Base-by-base conservation (phyloP, 2,329 filamentous ascomycete genomes). In the Niveomyces coronatus region DNA sequence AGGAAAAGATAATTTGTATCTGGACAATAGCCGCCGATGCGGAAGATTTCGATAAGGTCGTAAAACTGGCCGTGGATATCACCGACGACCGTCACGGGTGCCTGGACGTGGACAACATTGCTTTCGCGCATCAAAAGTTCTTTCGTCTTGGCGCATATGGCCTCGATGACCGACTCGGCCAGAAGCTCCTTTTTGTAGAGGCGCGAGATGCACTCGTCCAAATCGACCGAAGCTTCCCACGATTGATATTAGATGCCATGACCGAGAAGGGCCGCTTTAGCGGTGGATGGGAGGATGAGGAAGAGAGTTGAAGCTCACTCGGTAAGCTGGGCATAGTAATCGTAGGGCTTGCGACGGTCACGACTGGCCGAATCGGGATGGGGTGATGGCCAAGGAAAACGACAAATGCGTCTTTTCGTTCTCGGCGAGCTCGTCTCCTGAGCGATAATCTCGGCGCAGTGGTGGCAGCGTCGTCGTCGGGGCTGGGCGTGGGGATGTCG, bases 1-100 rank as follows among this genome's bases (percentile, higher is more conserved):
- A 98, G 96, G 70, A 96, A 96, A 49, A 96, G 81, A 65, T 96
- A 96, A 70, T 96, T 96, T 57, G 91, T 96, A 64, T 98, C 91
- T 49, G 91, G 91, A 59, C 94, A 95, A 44, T 88, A 87, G 39
- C 91, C 91, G 51, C 91, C 91, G 62, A 98, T 96, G 69, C 94
- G 93, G 76, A 98, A 98, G 38, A 98, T 78, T 68, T 98, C 91
- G 87, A 98, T 96, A 62, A 98, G 67, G 58, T 98, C 91, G 64
- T 96, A 89, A 62, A 96, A 96, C 65, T 98, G 91, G 49, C 91
- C 91, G 61, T 98, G 91, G 49, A 98, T 98, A 60, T 98, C 91
- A 48, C 91, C 91, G 27, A 98, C 91, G 9, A 98, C 91, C 13
- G 91, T 98, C 42, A 98, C 86, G 2, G 91, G 91, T 22, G 91